phyloP scores from a whole-genome alignment of 2,329 filamentous ascomycete species.

The Lizonia empirigonia region DNA sequence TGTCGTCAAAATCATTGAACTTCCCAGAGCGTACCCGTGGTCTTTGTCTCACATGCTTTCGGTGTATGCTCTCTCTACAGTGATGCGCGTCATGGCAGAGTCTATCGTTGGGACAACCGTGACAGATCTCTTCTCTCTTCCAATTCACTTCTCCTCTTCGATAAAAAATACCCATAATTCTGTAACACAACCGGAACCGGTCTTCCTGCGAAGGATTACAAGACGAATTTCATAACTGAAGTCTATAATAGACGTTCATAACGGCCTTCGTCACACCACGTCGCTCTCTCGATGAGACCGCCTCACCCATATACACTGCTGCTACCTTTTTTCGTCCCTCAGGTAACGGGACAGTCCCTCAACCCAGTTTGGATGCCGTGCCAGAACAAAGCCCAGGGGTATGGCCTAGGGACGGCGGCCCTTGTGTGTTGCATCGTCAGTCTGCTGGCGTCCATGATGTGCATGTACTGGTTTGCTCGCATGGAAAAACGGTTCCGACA shows the following conservation, averaged over 20 bases:
- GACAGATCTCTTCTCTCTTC: not conserved
- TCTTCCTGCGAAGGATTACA: not conserved
- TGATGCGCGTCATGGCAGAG: not conserved
- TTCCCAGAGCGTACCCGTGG: not conserved
- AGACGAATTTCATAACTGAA: not conserved
- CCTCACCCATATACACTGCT: not conserved
- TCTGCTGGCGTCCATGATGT: conserved; percentile 5
- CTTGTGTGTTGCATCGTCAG: conserved; percentile 3
- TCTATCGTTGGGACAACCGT: not conserved
- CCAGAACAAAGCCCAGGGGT: conserved; percentile 5
- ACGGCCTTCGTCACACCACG: not conserved
- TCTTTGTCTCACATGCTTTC: conserved; percentile 11
- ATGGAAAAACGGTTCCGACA: conserved; percentile 78
- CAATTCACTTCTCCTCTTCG: not conserved
- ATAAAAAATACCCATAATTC: not conserved
- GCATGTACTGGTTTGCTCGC: conserved; percentile 71
- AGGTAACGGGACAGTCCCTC: conserved; percentile 1
- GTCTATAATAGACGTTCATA: not conserved
- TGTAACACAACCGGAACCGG: conserved; percentile 1
- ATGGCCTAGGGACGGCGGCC: conserved; percentile 2
- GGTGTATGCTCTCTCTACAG: not conserved
- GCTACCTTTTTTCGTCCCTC: not conserved
- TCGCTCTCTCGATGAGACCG: not conserved
- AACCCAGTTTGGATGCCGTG: conserved; percentile 4
- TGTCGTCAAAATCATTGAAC: not conserved